These are phyloP conservation scores for Heracleum sosnowskyi DNA, from an alignment of 129 eudicot species.

Conservation along the genomic window DNA sequence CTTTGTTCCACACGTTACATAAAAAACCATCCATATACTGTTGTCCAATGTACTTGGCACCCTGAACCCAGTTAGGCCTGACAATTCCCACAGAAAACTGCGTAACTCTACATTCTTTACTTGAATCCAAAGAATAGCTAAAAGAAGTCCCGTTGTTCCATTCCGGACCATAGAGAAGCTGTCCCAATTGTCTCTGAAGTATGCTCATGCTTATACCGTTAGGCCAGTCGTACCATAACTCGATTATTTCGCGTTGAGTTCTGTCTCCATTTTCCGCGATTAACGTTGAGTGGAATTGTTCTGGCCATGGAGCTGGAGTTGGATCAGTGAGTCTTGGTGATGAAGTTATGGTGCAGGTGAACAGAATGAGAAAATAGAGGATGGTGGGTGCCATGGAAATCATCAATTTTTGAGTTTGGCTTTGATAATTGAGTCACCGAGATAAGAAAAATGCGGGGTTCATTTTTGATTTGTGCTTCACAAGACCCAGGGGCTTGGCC, in stretches of 20 bases:
- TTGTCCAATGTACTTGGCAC: constrained; percentile 36
- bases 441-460: background rate
- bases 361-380: background rate
- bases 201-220: constrained; percentile 48
- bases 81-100: constrained; percentile 41
- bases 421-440: no score
- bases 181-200: constrained; percentile 31
- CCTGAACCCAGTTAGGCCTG: constrained; percentile 37
- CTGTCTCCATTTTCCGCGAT: constrained; percentile 22
- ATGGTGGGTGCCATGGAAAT: background rate
- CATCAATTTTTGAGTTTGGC: background rate
- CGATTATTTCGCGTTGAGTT: constrained; percentile 13
- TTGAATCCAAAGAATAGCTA: constrained; percentile 22
- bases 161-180: constrained; percentile 36
- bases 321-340: constrained; percentile 1
- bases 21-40: constrained; percentile 27
- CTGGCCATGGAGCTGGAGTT: constrained; percentile 25
- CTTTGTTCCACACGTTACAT: constrained; percentile 49
- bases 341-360: background rate
- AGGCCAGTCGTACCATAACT: constrained; percentile 54
- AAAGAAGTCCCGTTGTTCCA: constrained; percentile 45
- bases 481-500: no score
- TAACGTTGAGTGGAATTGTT: constrained; percentile 39
- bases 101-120: constrained; percentile 14
- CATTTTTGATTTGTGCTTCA: no score